Conservation (phyloP, 164 flowering plant genomes). For the grape (Vitis vinifera) region DNA sequence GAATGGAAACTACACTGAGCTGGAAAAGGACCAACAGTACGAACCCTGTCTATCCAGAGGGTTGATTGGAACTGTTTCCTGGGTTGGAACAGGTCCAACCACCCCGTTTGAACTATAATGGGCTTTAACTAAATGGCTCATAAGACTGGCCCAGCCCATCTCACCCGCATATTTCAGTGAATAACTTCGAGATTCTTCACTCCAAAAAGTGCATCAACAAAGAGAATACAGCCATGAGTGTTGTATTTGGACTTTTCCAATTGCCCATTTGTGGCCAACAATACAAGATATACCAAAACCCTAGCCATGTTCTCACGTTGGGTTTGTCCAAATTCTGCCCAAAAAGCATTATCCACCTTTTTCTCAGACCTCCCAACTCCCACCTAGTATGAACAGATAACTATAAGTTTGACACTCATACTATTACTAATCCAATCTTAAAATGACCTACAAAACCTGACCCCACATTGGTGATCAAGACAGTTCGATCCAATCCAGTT, state of each 20-base stretch:
- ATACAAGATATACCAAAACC: not conserved
- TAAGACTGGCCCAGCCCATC: not conserved
- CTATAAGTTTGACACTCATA: not conserved
- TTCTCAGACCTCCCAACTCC: not conserved
- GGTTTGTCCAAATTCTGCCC: not conserved
- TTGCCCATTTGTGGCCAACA: not conserved
- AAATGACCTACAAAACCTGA: not conserved
- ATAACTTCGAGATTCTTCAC: not conserved
- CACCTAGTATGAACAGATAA: not conserved
- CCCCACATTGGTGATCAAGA: not conserved
- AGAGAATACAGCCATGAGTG: not conserved
- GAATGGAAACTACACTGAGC: too few relatives aligned
- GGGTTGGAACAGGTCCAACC: too few relatives aligned
- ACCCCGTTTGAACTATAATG: not conserved
- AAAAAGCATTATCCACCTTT: not conserved
- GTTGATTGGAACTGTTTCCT: too few relatives aligned
- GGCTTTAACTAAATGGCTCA: not conserved
- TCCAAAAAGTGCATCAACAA: not conserved
- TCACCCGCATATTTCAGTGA: not conserved
- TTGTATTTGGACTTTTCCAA: not conserved
- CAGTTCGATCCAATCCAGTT: too few relatives aligned
- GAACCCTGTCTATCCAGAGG: too few relatives aligned
- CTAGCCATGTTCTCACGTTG: not conserved
- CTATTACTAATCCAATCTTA: not conserved
- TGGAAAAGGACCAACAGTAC: too few relatives aligned